Evolutionary conservation across 495 filamentous ascomycete genomes (phyloP).

Genomic region (Penicillium paxilli): DNA sequence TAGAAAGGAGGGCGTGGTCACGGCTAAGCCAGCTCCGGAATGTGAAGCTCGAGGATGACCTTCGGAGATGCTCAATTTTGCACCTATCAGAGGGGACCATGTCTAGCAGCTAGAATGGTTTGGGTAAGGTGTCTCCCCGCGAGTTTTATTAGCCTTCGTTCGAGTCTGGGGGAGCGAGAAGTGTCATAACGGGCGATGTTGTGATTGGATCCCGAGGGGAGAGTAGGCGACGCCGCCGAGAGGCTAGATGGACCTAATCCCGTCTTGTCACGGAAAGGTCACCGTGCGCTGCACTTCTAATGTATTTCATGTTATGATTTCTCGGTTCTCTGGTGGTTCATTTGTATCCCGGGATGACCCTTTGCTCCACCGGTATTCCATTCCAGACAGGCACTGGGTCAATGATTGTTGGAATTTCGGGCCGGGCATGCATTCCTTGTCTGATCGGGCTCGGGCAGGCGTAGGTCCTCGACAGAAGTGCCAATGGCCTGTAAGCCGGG

Average conservation of each 20-base stretch:
- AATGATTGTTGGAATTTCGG: not conserved
- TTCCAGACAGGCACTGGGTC: no score
- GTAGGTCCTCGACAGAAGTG: no score
- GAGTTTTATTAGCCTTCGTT: not conserved
- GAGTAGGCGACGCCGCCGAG: constrained; percentile 2
- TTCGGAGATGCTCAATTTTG: constrained; percentile 3
- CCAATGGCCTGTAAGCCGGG: not conserved
- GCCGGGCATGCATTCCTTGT: not conserved
- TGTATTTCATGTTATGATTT: no score
- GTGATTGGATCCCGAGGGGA: constrained; percentile 14
- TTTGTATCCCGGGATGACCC: no score
- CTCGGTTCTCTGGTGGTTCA: no score
- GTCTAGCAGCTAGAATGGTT: not conserved
- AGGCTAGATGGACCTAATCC: constrained; percentile 4
- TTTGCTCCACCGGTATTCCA: no score
- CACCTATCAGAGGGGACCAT: constrained; percentile 18
- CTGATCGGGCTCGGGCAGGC: not conserved
- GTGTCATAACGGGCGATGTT: not conserved
- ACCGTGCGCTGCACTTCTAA: no score
- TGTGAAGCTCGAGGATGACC: not conserved
- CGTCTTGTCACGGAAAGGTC: not conserved
- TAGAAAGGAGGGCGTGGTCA: not conserved
- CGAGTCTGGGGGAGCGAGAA: constrained; percentile 13
- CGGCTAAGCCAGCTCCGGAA: constrained; percentile 8
- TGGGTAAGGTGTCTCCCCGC: not conserved